Conservation (phyloP, 495 filamentous ascomycete genomes). For the Trichoderma reesei region DNA sequence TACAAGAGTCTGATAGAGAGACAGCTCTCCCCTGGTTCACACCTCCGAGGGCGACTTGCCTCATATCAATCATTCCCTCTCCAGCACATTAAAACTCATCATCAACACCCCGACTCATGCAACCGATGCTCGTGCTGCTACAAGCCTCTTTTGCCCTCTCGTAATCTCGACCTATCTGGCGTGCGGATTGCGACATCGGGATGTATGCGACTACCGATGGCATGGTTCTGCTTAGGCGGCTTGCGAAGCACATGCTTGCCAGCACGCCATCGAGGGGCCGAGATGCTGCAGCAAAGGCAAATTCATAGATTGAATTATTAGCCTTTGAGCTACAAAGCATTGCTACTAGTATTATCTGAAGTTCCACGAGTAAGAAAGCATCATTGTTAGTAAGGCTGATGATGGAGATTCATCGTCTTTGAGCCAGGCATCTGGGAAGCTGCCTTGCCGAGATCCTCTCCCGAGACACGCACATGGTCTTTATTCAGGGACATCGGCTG, state of each 20-base stretch:
- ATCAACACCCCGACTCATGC: no score
- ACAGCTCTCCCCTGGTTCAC: no score
- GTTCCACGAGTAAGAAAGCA: no score
- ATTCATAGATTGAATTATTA: not conserved
- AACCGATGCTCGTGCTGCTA: no score
- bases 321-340: not conserved
- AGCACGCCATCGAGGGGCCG: constrained; percentile 10
- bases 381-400: no score
- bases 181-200: not conserved
- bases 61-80: constrained; percentile 1
- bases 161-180: not conserved
- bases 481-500: no score
- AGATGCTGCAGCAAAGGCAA: not conserved
- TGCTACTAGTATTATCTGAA: not conserved
- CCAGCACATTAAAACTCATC: not conserved
- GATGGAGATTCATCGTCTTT: no score
- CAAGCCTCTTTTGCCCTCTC: not conserved
- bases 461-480: no score
- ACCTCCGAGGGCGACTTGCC: not conserved
- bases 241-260: constrained; percentile 9
- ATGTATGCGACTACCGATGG: not conserved
- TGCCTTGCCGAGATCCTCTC: no score
- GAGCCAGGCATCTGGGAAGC: no score
- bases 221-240: not conserved
- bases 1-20: not conserved